Evolutionary conservation across 805 yeast genomes (phyloP).

Genomic region (Ogataea philodendri): DNA sequence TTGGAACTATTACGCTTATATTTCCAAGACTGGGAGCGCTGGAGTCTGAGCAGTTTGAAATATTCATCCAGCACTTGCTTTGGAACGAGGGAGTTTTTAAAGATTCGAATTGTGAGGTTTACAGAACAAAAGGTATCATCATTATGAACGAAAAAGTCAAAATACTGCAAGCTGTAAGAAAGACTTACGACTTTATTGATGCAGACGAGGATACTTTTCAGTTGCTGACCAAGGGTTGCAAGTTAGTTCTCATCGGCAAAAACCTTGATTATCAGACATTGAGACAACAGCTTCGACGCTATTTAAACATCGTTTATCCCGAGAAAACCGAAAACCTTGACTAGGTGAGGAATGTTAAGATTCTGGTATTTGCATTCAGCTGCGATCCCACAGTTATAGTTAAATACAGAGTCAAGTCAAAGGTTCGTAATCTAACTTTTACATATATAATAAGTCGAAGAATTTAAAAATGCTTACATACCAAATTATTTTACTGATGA

Average conservation of each 20-base stretch:
- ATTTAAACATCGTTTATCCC: too few species aligned
- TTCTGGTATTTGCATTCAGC: too few species aligned
- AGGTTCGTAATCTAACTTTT: too few species aligned
- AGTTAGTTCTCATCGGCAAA: conserved; percentile 36
- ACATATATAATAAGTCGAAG: too few species aligned
- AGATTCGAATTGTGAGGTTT: conserved; percentile 54
- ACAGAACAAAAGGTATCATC: conserved; percentile 77
- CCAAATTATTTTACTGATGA: too few species aligned
- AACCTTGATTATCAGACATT: conserved; percentile 11
- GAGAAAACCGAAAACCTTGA: too few species aligned
- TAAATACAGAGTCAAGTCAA: too few species aligned
- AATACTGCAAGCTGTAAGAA: conserved; percentile 89
- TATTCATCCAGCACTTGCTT: conserved; percentile 63
- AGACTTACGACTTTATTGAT: conserved; percentile 78
- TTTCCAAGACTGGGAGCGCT: conserved; percentile 39
- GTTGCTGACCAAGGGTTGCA: conserved; percentile 5
- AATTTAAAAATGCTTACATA: too few species aligned
- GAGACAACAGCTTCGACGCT: conserved; percentile 9
- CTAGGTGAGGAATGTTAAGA: too few species aligned
- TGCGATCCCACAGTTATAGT: too few species aligned
- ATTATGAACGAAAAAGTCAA: conserved; percentile 42
- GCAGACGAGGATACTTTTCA: conserved; percentile 13
- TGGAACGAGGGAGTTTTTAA: conserved; percentile 62
- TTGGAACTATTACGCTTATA: conserved; percentile 51
- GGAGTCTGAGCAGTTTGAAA: conserved; percentile 49